Percentiles rank a stretch among this genome's conserved stretches.
These are phyloP conservation scores for Eucalyptus marginata DNA, from an alignment of 345 rosid species.

Conservation along the genomic window DNA sequence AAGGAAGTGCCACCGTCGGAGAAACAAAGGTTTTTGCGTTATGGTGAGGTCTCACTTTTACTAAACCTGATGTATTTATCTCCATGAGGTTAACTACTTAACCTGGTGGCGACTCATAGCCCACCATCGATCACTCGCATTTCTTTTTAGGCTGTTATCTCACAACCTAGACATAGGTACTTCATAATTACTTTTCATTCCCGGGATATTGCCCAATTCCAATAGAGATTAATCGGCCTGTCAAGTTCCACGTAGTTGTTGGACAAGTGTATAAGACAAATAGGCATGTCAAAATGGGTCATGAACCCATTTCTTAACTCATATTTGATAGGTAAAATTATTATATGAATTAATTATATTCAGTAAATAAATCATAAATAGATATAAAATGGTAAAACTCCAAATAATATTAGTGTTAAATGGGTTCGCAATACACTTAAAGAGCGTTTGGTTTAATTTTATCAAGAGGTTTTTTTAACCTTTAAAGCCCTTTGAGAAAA, in stretches of 20 bases:
- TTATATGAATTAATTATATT: too few species aligned
- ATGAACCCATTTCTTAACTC: neutral
- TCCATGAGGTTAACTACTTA: neutral
- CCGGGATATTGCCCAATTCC: neutral
- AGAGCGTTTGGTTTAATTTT: neutral
- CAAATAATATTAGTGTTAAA: neutral
- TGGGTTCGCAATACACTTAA: neutral
- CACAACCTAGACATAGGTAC: neutral
- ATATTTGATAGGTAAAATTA: too few species aligned
- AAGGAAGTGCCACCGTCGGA: neutral
- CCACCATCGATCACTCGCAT: neutral
- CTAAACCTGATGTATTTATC: neutral
- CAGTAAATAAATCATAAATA: neutral
- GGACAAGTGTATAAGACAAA: neutral
- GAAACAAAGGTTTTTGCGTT: neutral
- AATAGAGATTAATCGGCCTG: neutral
- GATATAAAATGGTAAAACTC: neutral
- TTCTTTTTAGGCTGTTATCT: neutral
- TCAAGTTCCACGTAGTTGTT: neutral
- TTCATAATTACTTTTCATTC: neutral
- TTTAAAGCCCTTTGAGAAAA: neutral
- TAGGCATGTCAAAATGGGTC: neutral
- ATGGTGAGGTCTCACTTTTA: neutral
- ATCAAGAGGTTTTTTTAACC: neutral
- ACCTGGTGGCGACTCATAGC: neutral